Evolutionary conservation across 495 filamentous ascomycete species (phyloP), one percentile per base, ranked within the genome.

Genomic region (Neurospora hispaniola): DNA sequence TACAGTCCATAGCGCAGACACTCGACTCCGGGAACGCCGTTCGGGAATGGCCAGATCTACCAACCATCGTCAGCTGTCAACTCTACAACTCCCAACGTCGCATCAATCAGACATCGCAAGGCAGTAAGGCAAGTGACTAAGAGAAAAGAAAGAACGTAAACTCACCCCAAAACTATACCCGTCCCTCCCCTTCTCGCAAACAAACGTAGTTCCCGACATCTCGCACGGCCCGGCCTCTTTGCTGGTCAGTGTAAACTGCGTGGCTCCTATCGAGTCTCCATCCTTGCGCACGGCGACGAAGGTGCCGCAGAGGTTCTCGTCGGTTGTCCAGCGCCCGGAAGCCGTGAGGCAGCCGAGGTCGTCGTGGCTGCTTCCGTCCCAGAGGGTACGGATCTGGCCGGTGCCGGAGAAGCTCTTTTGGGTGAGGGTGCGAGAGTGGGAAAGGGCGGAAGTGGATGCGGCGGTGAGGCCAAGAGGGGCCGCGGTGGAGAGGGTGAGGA

Each of bases 341-440:
- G 69, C 43, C 16, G 78, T 79, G 23, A 79, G 44, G 69, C 78
- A 79, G 20, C 78, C 78, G n/a, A 79, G 78, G 42, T 78, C 73
- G 18, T 71, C 46, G 69, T 78, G 54, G 71, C 72, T 71, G 42
- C 69, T 73, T 38, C 74, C 42, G 40, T 72, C 69, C 76, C 76
- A 79, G 20, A 40, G 71, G 1, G 76, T 71, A 38, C 76, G 74
- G 27, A 79, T 62, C 42, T 78, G 76, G 48, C 77, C 77, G 6
- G n/a, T 71, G 20, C 76, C 76, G 40, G 39, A 71, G 69, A 76
- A 77, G 71, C 48, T 41, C 9, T 10, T 54, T 14, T 0, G 27
- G 48, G 48, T 59, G 48, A 14, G 11, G 20, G 14, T 27, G 20
- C 10, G 14, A 1, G 46, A 54, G 10, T 20, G 10, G 20, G 46